Percentiles rank a stretch among this genome's conserved stretches.
These are phyloP conservation scores for Hypoxylon rubiginosum DNA, from an alignment of 2,329 filamentous ascomycete genomes.

Conservation along the genomic window DNA sequence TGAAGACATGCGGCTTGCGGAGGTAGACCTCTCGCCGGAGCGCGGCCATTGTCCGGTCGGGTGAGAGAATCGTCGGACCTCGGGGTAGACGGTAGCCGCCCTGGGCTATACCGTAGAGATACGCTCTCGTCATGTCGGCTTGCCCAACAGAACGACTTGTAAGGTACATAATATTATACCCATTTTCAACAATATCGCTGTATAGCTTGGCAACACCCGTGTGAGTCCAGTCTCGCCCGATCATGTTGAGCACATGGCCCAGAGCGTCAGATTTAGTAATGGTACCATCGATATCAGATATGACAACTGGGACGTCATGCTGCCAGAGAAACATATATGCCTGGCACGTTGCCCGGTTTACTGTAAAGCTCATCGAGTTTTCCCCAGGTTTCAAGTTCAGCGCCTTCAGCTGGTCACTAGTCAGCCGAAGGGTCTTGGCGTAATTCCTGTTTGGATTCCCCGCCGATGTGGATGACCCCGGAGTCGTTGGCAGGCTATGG, in stretches of 20 bases:
- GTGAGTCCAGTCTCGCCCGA: constrained; percentile 98
- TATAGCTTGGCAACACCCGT: constrained; percentile 97
- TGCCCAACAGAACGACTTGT: constrained; percentile 95
- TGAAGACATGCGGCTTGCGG: constrained; percentile 97
- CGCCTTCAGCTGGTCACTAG: constrained; percentile 93
- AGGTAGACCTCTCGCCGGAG: constrained; percentile 93
- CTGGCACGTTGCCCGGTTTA: constrained; percentile 92
- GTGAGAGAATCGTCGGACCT: constrained; percentile 94
- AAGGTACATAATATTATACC: constrained; percentile 98
- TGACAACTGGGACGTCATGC: constrained; percentile 91
- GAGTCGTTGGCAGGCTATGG: constrained; percentile 77
- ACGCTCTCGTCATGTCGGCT: constrained; percentile 89
- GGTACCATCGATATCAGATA: constrained; percentile 98
- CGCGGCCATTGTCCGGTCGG: constrained; percentile 94
- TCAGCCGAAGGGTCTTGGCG: constrained; percentile 94
- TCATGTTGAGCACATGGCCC: constrained; percentile 95
- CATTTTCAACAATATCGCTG: constrained; percentile 93
- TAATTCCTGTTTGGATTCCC: constrained; percentile 87
- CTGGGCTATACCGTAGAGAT: constrained; percentile 89
- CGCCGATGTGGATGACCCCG: constrained; percentile 69
- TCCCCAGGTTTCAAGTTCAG: constrained; percentile 85
- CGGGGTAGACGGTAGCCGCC: constrained; percentile 88
- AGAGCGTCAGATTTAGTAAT: constrained; percentile 98
- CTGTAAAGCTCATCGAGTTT: constrained; percentile 95
- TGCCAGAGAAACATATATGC: constrained; percentile 96